These are phyloP conservation scores for Phaeosphaeria sp. DNA, from an alignment of 2,329 filamentous ascomycete genomes.

Conservation along the genomic window DNA sequence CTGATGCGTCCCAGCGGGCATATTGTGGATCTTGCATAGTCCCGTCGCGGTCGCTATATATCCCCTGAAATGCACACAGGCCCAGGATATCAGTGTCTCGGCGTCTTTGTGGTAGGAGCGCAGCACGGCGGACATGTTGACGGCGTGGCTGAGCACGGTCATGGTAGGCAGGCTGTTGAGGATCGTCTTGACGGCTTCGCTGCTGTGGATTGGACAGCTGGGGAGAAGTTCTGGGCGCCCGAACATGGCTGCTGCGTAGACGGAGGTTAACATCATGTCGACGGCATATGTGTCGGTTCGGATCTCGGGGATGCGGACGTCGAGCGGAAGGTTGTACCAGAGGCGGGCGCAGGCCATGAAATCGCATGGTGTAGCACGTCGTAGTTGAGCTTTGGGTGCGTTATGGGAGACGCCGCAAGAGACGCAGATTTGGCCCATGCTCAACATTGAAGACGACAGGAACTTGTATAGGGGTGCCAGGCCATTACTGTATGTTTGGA, in stretches of 20 bases:
- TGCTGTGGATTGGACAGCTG: constrained; percentile 29
- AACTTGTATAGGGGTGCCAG: constrained; percentile 26
- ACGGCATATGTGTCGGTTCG: constrained; percentile 36
- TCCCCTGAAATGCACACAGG: constrained; percentile 36
- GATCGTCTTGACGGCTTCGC: constrained; percentile 18
- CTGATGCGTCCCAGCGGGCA: constrained; percentile 39
- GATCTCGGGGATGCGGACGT: constrained; percentile 41
- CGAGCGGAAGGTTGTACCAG: constrained; percentile 33
- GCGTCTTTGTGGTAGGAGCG: constrained; percentile 23
- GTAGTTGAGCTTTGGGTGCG: constrained; percentile 13
- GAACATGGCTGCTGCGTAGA: constrained; percentile 35
- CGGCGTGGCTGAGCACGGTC: constrained; percentile 20
- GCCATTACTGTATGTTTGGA: constrained; percentile 5
- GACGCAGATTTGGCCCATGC: constrained; percentile 26
- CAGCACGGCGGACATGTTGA: constrained; percentile 23
- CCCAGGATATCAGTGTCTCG: constrained; percentile 38
- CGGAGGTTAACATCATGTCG: constrained; percentile 35
- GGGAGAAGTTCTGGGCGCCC: constrained; percentile 32
- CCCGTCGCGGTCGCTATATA: constrained; percentile 36
- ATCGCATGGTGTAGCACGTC: constrained; percentile 34
- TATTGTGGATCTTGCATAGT: constrained; percentile 31
- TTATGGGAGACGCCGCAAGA: constrained; percentile 32
- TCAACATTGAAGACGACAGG: constrained; percentile 13
- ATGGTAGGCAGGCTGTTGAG: constrained; percentile 37
- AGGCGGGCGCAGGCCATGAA: constrained; percentile 22